Base-by-base conservation (phyloP, 2,329 filamentous ascomycete genomes). In the Xylaria multiplex region DNA sequence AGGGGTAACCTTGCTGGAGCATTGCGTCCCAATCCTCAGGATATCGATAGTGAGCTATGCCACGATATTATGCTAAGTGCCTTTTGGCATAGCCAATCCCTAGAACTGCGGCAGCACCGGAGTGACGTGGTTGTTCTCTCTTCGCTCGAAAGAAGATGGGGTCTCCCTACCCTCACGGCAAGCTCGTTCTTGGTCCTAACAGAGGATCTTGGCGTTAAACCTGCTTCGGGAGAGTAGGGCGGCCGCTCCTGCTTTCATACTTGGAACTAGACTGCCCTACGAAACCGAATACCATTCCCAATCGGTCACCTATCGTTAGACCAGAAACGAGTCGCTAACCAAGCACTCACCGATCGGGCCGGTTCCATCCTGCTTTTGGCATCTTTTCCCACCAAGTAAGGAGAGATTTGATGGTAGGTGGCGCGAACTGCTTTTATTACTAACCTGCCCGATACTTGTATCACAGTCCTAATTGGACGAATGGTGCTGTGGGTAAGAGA, bases 41-140 rank as follows among this genome's bases (percentile, higher is more conserved):
- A 52, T 59, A 62, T 35, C 68, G 32, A 67, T 40, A 62, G 42
- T 45, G 57, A 64, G 62, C 53, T 57, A 66, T 66, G 66, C 66
- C 71, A 68, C 69, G 56, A 57, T 58, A 48, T 49, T 30, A 37
- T 53, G 40, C 53, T 65, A 65, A n/a, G 45, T 40, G 46, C 37
- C 37, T 60, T 65, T 60, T 30, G 37, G 56, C 40, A 52, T 57
- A 40, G 40, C n/a, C 19, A 52, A 43, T 59, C 13, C 42, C 27
- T 24, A 19, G 27, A 19, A 50, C 49, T 43, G 16, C 24, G 37
- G 53, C 58, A 58, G 6, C 48, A 48, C 22, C 48, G n/a, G 54
- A 48, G 59, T 66, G 59, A 62, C 54, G 59, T 66, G 59, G 59
- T 55, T 57, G 27, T 42, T 45, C 42, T 43, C 27, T 50, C 48